These are phyloP conservation scores for Hymenoscyphus albidus DNA, from an alignment of 2,329 filamentous ascomycete genomes.

Conservation along the genomic window DNA sequence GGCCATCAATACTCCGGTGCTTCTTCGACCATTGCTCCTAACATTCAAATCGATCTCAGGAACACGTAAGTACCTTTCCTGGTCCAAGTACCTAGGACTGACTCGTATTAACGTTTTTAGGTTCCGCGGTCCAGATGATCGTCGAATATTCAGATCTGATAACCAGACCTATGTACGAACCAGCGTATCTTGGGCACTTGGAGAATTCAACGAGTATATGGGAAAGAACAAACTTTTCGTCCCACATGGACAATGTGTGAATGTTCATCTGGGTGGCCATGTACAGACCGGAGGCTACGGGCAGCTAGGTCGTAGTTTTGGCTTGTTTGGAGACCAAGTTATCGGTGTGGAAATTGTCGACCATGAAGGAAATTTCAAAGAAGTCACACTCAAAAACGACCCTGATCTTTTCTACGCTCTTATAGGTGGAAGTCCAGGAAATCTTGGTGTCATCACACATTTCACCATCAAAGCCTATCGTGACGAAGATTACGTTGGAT, in stretches of 20 bases:
- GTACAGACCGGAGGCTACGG: slow-evolving; percentile 37
- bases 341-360: slow-evolving; percentile 32
- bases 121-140: slow-evolving; percentile 36
- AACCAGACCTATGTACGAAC: slow-evolving; percentile 37
- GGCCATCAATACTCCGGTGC: slow-evolving; percentile 50
- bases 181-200: slow-evolving; percentile 42
- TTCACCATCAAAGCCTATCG: slow-evolving; percentile 39
- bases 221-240: slow-evolving; percentile 42
- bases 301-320: slow-evolving; percentile 2
- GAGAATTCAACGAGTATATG: slow-evolving; percentile 43
- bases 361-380: slow-evolving; percentile 28
- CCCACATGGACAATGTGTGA: slow-evolving; percentile 44
- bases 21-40: slow-evolving; percentile 42
- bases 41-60: slow-evolving; percentile 46
- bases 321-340: slow-evolving; percentile 36
- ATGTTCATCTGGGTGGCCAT: slow-evolving; percentile 46
- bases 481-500: slow-evolving; percentile 39
- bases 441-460: slow-evolving; percentile 36
- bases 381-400: slow-evolving; percentile 28
- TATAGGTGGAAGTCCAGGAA: slow-evolving; percentile 35
- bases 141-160: slow-evolving; percentile 34
- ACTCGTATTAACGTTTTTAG: no score
- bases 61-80: slow-evolving; percentile 25
- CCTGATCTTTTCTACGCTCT: slow-evolving; percentile 34
- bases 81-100: no score